Evolutionary conservation across 352 stramenopile genomes (phyloP).

Genomic region (Blastocystis sp.): DNA sequence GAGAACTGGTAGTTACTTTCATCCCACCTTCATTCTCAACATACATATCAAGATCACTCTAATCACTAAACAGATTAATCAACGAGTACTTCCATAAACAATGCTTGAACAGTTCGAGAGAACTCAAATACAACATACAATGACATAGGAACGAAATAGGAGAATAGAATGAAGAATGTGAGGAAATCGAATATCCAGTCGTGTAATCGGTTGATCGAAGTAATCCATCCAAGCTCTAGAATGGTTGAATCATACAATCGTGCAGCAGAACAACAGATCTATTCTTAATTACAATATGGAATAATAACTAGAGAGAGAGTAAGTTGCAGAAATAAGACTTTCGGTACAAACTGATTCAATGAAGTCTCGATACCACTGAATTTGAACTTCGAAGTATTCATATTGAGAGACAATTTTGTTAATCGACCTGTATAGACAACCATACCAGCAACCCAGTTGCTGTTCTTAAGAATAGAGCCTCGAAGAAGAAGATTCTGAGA

Average conservation of each 20-base stretch:
- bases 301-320: constrained; percentile 51
- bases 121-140: constrained; percentile 61
- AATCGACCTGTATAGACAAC: constrained; percentile 82
- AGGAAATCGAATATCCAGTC: constrained; percentile 64
- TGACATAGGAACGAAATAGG: constrained; percentile 59
- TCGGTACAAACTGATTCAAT: constrained; percentile 56
- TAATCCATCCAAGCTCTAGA: background rate
- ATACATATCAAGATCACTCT: constrained; percentile 60
- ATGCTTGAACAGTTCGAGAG: constrained; percentile 43
- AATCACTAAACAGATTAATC: background rate
- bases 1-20: constrained; percentile 39
- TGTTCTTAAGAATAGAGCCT: constrained; percentile 84
- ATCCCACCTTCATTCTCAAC: constrained; percentile 57
- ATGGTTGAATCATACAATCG: background rate
- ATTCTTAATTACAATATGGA: background rate
- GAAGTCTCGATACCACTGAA: constrained; percentile 63
- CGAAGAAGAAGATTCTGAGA: constrained; percentile 82
- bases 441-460: constrained; percentile 82
- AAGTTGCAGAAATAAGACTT: constrained; percentile 61
- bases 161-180: constrained; percentile 62
- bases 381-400: constrained; percentile 63
- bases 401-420: constrained; percentile 69
- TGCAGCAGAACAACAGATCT: background rate
- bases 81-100: constrained; percentile 53
- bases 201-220: background rate